Conservation (phyloP, 495 filamentous ascomycete species). For the Aspergillus coremiiformis region DNA sequence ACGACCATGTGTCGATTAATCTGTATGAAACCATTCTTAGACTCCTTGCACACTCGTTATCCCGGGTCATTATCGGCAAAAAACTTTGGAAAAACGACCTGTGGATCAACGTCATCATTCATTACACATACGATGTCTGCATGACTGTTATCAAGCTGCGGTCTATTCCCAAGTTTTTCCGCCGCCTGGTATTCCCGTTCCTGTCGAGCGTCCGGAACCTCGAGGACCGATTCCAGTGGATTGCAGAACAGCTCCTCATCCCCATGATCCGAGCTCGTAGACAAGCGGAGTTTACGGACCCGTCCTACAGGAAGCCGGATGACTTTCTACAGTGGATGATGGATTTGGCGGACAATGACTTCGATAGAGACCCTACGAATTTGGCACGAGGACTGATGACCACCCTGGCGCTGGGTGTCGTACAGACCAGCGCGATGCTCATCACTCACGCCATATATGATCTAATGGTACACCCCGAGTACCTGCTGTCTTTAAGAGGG, state of each 20-base stretch:
- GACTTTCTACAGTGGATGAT: constrained; percentile 39
- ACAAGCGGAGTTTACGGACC: constrained; percentile 10
- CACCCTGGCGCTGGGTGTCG: constrained; percentile 24
- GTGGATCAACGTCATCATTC: constrained; percentile 47
- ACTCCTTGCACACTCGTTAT: constrained; percentile 49
- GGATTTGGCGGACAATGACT: constrained; percentile 21
- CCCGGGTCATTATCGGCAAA: constrained; percentile 50
- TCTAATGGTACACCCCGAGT: constrained; percentile 24
- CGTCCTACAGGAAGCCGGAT: constrained; percentile 23
- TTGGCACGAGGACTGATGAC: constrained; percentile 25
- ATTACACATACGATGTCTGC: constrained; percentile 47
- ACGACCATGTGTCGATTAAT: constrained; percentile 18
- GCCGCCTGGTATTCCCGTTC: constrained; percentile 24
- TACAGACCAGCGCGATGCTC: constrained; percentile 29
- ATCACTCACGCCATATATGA: constrained; percentile 31
- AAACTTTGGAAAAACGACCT: constrained; percentile 45
- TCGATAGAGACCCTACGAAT: constrained; percentile 17
- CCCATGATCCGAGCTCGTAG: constrained; percentile 26
- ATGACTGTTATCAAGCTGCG: constrained; percentile 24
- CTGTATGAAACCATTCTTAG: constrained; percentile 23
- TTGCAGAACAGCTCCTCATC: constrained; percentile 24
- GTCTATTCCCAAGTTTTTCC: constrained; percentile 29
- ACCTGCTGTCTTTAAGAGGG: constrained; percentile 21
- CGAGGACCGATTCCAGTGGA: constrained; percentile 15
- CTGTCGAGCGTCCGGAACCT: constrained; percentile 25